Evolutionary conservation across 306 rosid genomes (phyloP), one percentile per base, ranked within the genome.

Genomic region (Datisca glomerata): DNA sequence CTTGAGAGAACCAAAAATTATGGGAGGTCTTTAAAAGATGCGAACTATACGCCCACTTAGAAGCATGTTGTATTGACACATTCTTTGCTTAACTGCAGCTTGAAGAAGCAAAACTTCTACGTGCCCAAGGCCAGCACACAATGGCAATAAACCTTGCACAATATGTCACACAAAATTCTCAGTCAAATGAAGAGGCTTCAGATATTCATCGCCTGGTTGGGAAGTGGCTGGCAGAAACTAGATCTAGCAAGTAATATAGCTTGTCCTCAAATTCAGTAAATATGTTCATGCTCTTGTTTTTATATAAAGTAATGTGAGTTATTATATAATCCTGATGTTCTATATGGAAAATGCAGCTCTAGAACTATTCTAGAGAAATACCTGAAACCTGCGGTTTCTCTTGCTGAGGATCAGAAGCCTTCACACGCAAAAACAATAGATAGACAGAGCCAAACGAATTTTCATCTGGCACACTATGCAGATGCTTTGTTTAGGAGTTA

Each of bases 141-240:
- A 71, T 76, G 76, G 97, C 97, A 57, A 76, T 87, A 66, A 82
- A 73, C 76, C 89, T 87, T 46, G 93, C 94, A 51, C 66, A 76
- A 69, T 75, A 79, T 52, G 59, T 87, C 24, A 67, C 74, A 8
- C 63, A 74, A 59, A 64, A 67, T 53, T 49, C 52, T 61, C 53
- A 28, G 47, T 59, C 72, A 34, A 60, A 62, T 62, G 74, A 79
- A 55, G 93, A 79, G 64, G 71, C 85, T 71, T 76, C 94, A 57
- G 85, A 79, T 71, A 82, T 74, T 44, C 57, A 68, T 71, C 93
- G 96, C 57, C 55, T 87, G 74, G 78, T 76, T 47, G 96, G 96
- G 66, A 87, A 82, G 70, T 87, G 96, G 96, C 71, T 87, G 60
- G 96, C 96, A 31, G 96, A 87, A 73, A 79, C 87, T 57, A 77